Base-by-base conservation (phyloP, 1,139 yeast genomes). In the Zygosaccharomyces sapae region DNA sequence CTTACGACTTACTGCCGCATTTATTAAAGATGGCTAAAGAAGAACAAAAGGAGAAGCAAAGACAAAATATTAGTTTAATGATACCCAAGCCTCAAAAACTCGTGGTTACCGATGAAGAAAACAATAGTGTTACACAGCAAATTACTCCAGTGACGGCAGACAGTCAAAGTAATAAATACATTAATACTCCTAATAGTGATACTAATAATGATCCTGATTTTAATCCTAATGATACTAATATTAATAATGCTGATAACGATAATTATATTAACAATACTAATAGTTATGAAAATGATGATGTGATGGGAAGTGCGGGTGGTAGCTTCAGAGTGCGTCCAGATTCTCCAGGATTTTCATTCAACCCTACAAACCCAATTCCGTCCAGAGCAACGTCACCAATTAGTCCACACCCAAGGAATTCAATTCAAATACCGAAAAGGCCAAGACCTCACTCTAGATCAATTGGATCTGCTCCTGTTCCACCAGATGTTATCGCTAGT, bases 1-100 rank as follows among this genome's bases (percentile, higher is more conserved):
- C 92, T 20, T 84, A 85, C 65, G 82, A 83, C 65, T 73, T 89
- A 46, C 70, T 88, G 50, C 88, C 92, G 5, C 76, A 77, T 51
- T 70, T 75, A n/a, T 68, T 72, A 46, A 70, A 66, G 47, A 48
- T 62, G 43, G 55, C 58, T 4, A 61, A 56, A 36, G 50, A 58
- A n/a, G 61, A 46, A 47, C 64, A 51, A 25, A 41, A 46, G 20
- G 38, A 25, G 19, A 41, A 24, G 16, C 45, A 45, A 13, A 44
- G 39, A 20, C 40, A 46, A 24, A 27, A 45, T 20, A 39, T 47
- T 27, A 33, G 36, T 13, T 19, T 10, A 12, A 37, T 46, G 19
- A 44, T 45, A 40, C 46, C 46, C 10, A 44, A 46, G 34, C 49
- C 51, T 8, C 51, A 46, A 10, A 45, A 44, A 33, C 24, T 49